phyloP scores from a whole-genome alignment of 2,329 filamentous ascomycete genomes.

The Alternaria sp. region DNA sequence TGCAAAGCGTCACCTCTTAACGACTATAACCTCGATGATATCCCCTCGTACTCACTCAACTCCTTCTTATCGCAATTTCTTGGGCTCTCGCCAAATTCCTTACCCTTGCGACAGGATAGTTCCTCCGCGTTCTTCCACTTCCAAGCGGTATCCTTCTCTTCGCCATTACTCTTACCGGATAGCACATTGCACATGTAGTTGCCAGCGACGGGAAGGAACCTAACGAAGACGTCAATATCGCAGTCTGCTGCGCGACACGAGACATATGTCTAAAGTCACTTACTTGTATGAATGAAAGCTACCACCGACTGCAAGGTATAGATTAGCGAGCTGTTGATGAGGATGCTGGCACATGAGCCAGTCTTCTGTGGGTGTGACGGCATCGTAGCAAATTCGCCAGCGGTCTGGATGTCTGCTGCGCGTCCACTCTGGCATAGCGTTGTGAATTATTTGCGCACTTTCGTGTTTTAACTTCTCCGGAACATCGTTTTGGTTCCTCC shows the following conservation, averaged over 20 bases:
- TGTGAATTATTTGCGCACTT: slow-evolving; percentile 40
- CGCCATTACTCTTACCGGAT: slow-evolving; percentile 45
- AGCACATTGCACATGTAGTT: slow-evolving; percentile 63
- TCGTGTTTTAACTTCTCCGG: slow-evolving; percentile 55
- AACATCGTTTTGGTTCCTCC: slow-evolving; percentile 55
- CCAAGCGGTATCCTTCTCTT: slow-evolving; percentile 48
- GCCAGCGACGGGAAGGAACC: slow-evolving; percentile 68
- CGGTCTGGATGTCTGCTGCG: slow-evolving; percentile 47
- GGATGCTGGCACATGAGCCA: slow-evolving; percentile 65
- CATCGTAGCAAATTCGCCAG: slow-evolving; percentile 66
- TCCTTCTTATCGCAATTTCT: slow-evolving; percentile 19
- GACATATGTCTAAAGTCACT: background rate
- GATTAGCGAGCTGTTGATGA: slow-evolving; percentile 57
- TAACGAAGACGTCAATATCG: background rate
- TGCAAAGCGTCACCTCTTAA: background rate
- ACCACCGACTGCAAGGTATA: slow-evolving; percentile 69
- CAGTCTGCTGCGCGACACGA: background rate
- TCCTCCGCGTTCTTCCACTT: slow-evolving; percentile 43
- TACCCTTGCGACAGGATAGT: slow-evolving; percentile 22
- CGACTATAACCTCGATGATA: slow-evolving; percentile 6
- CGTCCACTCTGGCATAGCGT: slow-evolving; percentile 46
- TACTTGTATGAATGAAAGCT: slow-evolving; percentile 69
- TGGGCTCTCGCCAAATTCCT: slow-evolving; percentile 30
- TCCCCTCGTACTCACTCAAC: slow-evolving; percentile 22
- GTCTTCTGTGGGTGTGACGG: slow-evolving; percentile 68